phyloP scores from a whole-genome alignment of 225 moss, liverwort and hornwort species.

The Anthoceros angustus region DNA sequence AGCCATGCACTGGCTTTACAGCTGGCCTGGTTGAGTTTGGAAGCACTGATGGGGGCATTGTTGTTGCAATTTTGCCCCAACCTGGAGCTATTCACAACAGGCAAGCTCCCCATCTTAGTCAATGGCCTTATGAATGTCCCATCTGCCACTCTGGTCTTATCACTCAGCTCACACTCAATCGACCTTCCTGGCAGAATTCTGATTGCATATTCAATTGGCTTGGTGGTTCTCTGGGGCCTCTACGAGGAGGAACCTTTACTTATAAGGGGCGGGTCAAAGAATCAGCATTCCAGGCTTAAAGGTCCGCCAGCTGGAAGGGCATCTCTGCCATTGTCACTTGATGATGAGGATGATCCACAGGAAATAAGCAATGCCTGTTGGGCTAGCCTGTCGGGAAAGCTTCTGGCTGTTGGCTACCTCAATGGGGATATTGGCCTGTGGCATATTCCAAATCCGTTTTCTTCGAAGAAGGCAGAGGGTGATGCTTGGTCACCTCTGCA shows the following conservation, averaged over 20 bases:
- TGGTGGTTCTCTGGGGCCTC: conserved; percentile 81
- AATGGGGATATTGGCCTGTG: conserved; percentile 89
- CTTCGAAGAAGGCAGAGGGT: conserved; percentile 39
- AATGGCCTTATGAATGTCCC: neutral
- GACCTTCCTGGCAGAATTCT: conserved; percentile 37
- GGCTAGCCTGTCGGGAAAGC: conserved; percentile 70
- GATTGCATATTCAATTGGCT: conserved; percentile 81
- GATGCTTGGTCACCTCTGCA: conserved; percentile 48
- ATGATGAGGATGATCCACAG: conserved; percentile 70
- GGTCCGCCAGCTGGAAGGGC: conserved; percentile 36
- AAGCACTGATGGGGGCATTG: conserved; percentile 60
- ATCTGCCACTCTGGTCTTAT: neutral
- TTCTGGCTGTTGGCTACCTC: conserved; percentile 61
- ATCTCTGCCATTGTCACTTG: conserved; percentile 35
- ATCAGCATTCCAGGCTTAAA: conserved; percentile 44
- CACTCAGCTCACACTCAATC: neutral
- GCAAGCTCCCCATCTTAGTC: conserved; percentile 14
- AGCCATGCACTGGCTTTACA: conserved; percentile 10
- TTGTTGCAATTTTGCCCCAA: conserved; percentile 77
- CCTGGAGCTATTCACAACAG: conserved; percentile 72
- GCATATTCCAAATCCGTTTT: conserved; percentile 44
- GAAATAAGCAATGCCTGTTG: conserved; percentile 87
- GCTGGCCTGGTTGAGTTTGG: conserved; percentile 72
- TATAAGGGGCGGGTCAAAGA: conserved; percentile 77
- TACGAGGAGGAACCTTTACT: conserved; percentile 72